Conservation (phyloP, 2,329 filamentous ascomycete genomes). For the Onygenales sp. region DNA sequence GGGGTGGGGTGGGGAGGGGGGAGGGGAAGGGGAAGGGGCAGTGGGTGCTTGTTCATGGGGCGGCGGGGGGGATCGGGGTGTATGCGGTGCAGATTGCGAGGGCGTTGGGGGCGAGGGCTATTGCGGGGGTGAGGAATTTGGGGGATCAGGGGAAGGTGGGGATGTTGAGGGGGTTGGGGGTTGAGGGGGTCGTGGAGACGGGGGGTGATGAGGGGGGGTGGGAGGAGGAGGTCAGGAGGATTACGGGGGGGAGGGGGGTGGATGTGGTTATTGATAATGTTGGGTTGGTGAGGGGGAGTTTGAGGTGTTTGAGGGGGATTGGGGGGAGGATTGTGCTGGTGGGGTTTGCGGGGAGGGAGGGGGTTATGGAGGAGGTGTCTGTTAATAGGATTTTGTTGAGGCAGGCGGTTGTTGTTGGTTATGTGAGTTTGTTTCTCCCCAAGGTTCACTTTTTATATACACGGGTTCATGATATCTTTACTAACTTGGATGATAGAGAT, state of each 20-base stretch:
- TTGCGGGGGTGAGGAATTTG: constrained; percentile 45
- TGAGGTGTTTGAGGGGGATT: constrained; percentile 44
- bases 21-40: constrained; percentile 39
- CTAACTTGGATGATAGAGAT: constrained; percentile 27
- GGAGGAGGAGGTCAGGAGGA: constrained; percentile 41
- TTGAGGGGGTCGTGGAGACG: constrained; percentile 8
- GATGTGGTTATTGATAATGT: constrained; percentile 52
- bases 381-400: constrained; percentile 48
- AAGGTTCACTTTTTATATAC: neutral
- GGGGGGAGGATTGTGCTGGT: constrained; percentile 47
- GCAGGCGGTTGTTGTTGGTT: constrained; percentile 44
- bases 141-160: constrained; percentile 11
- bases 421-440: constrained; percentile 19
- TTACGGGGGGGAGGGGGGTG: constrained; percentile 42
- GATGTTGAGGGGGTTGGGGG: neutral
- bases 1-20: constrained; percentile 30
- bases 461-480: neutral
- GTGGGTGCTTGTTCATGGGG: constrained; percentile 46
- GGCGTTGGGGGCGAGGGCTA: constrained; percentile 43
- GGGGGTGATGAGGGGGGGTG: constrained; percentile 25
- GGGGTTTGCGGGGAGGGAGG: constrained; percentile 48
- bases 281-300: constrained; percentile 45
- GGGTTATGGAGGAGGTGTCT: constrained; percentile 44
- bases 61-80: constrained; percentile 46
- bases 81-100: constrained; percentile 49